Percentiles rank a stretch among this genome's conserved stretches.
phyloP scores from a whole-genome alignment of 495 filamentous ascomycete species.

The Xylaria longipes region DNA sequence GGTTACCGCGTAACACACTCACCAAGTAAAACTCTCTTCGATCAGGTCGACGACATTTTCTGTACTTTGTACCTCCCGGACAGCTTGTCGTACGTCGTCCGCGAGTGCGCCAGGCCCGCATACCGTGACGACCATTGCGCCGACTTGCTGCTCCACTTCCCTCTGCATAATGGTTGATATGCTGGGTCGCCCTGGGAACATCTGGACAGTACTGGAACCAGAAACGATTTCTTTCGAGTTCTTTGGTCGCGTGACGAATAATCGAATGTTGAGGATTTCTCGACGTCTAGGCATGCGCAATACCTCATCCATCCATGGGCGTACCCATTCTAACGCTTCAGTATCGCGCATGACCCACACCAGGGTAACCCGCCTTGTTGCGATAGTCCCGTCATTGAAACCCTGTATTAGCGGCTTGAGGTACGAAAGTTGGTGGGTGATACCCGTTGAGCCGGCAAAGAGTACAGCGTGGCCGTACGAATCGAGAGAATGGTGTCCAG shows the following conservation, averaged over 20 bases:
- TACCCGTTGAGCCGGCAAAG: conserved; percentile 90
- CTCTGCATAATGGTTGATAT: conserved; percentile 75
- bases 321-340: conserved; percentile 90
- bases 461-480: conserved; percentile 91
- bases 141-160: conserved; percentile 78
- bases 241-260: conserved; percentile 86
- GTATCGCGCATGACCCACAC: conserved; percentile 91
- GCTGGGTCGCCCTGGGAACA: conserved; percentile 83
- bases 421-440: conserved; percentile 93
- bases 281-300: conserved; percentile 77
- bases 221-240: conserved; percentile 74
- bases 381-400: conserved; percentile 74
- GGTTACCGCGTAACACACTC: too few relatives aligned
- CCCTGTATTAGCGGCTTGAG: conserved; percentile 79
- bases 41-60: conserved; percentile 76
- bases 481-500: conserved; percentile 78
- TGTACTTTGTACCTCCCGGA: conserved; percentile 66
- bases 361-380: conserved; percentile 79
- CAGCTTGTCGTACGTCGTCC: conserved; percentile 81
- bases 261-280: conserved; percentile 79
- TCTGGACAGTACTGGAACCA: conserved; percentile 76
- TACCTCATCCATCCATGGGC: conserved; percentile 90
- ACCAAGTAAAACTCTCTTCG: conserved; percentile 94
- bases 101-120: conserved; percentile 85
- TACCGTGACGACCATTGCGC: conserved; percentile 88